Evolutionary conservation across 768 basidiomycete genomes (phyloP), one percentile per base, ranked within the genome.

Genomic region (Daedaleopsis sinensis): DNA sequence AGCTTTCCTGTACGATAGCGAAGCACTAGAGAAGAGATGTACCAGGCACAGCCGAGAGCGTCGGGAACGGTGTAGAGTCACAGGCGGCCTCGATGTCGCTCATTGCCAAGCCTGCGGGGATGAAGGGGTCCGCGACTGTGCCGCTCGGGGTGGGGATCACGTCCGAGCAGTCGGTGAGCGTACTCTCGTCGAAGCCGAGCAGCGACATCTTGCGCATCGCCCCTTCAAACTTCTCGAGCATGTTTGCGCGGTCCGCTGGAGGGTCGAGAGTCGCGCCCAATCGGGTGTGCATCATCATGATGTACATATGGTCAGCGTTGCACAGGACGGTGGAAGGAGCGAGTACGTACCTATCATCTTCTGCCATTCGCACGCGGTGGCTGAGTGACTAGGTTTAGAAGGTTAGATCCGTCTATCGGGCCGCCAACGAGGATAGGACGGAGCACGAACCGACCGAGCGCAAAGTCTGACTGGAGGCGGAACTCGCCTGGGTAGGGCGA

Each of bases 401-500:
- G 18, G n/a, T 50, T 13, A 51, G 42, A 13, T 42, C 5, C 27
- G 27, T 32, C 7, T 24, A 27, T 24, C 19, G 18, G 13, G 39
- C 15, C 10, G 39, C 3, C 23, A 16, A 15, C 21, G n/a, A 12
- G 18, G 23, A 39, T 32, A 32, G 3, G n/a, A 3, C 13, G 21
- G 11, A 35, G 5, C 24, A 44, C 57, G 8, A 13, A 58, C 57
- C 57, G 57, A 16, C 38, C 57, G 21, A 58, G 19, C 21, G 49
- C 39, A n/a, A 36, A 37, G 38, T 58, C 57, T 3, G 57, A 58
- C 38, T 27, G 35, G 18, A 58, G 51, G 23, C 57, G 57, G 51
- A 58, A 58, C 43, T 58, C 57, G 43, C 57, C 57, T 16, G 57
- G 57, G 27, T 51, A 39, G n/a, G 57, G 57, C 19, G 57, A 58